A percentile compares a stretch with the other conserved stretches of the same genome.
Conservation (phyloP, 2,329 filamentous ascomycete genomes). For the Diaporthe longicolla region DNA sequence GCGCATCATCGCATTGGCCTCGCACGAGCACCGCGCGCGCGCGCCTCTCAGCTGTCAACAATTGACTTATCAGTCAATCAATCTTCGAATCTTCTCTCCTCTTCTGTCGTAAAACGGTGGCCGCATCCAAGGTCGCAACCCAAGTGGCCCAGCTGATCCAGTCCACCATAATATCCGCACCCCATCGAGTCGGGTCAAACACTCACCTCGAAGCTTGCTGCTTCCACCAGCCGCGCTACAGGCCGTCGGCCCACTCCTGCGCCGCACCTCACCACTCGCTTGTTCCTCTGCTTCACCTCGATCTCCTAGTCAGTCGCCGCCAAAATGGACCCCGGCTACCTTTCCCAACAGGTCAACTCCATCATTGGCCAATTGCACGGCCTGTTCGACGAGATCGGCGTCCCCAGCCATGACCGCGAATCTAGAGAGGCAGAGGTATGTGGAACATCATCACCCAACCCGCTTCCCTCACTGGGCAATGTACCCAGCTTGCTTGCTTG, state of each 20-base stretch:
- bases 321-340: conserved; percentile 88
- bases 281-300: conserved; percentile 33
- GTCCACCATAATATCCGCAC: conserved; percentile 9
- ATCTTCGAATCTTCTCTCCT: not conserved
- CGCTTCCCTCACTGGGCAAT: not conserved
- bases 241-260: conserved; percentile 22
- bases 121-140: conserved; percentile 16
- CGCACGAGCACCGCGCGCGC: conserved; percentile 22
- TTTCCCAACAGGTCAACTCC: conserved; percentile 94
- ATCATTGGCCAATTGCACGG: conserved; percentile 95
- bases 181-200: conserved; percentile 1
- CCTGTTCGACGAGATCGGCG: conserved; percentile 97
- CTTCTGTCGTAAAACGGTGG: conserved; percentile 38
- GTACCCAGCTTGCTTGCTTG: conserved; percentile 23
- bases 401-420: conserved; percentile 94
- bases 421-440: conserved; percentile 88
- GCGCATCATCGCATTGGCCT: conserved; percentile 2
- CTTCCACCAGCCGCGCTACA: conserved; percentile 18
- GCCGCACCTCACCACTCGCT: conserved; percentile 30
- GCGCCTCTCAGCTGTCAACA: conserved; percentile 41
- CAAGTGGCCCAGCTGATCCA: conserved; percentile 30
- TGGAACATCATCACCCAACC: conserved; percentile 28
- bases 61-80: not conserved
- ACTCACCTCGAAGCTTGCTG: conserved; percentile 20
- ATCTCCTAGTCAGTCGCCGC: conserved; percentile 25